Evolutionary conservation across 495 filamentous ascomycete genomes (phyloP).

Genomic region (Penicillium bovifimosum): DNA sequence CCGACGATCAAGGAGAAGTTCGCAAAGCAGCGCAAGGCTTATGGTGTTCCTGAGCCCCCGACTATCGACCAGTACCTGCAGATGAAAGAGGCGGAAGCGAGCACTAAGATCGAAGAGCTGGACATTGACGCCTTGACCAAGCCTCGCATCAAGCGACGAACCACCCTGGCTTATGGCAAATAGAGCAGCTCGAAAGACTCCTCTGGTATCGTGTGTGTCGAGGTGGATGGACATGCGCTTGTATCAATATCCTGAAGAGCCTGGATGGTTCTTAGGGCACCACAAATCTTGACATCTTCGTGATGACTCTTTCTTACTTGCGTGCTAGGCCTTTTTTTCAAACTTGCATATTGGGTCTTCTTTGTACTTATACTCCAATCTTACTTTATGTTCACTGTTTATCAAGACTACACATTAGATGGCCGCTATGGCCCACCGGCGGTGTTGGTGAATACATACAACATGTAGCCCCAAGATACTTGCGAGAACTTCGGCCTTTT

Average conservation of each 20-base stretch:
- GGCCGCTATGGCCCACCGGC: neutral
- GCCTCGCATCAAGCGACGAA: conserved; percentile 21
- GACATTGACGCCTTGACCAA: conserved; percentile 37
- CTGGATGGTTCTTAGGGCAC: conserved; percentile 14
- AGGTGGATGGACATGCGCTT: conserved; percentile 21
- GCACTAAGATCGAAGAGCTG: conserved; percentile 30
- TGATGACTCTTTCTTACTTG: no score
- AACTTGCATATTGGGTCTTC: conserved; percentile 27
- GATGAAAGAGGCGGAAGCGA: conserved; percentile 33
- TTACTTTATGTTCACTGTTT: conserved; percentile 15
- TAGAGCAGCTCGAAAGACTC: neutral
- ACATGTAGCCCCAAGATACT: neutral
- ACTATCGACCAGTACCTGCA: conserved; percentile 39
- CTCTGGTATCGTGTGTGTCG: conserved; percentile 3
- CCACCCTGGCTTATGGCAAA: neutral
- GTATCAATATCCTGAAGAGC: conserved; percentile 28
- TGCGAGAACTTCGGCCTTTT: no score
- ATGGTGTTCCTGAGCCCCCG: conserved; percentile 42
- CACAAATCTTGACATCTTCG: conserved; percentile 8
- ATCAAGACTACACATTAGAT: neutral
- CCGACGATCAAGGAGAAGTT: conserved; percentile 55
- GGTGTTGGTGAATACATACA: neutral
- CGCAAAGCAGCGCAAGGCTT: conserved; percentile 44
- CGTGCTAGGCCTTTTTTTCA: conserved; percentile 9
- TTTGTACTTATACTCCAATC: conserved; percentile 41